Percentiles rank a stretch among this genome's conserved stretches.
Conservation (phyloP, 495 filamentous ascomycete genomes). For the Apodospora peruviana region DNA sequence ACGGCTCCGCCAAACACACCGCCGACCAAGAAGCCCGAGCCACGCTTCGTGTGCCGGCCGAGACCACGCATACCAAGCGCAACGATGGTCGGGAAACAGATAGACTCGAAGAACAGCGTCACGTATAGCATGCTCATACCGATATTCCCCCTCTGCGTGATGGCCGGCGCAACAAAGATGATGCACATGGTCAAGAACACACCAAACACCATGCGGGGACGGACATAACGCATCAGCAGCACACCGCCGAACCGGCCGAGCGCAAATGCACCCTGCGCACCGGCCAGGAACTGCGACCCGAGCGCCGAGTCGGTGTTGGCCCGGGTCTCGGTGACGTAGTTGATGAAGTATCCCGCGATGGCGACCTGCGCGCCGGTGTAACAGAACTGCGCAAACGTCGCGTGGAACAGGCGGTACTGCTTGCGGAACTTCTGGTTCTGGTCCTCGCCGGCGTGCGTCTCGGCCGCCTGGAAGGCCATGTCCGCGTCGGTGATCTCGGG, state of each 20-base stretch:
- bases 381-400: constrained; percentile 62
- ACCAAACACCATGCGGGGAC: constrained; percentile 48
- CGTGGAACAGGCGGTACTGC: constrained; percentile 64
- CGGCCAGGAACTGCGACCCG: constrained; percentile 52
- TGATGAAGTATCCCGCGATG: constrained; percentile 46
- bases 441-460: constrained; percentile 33
- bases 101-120: constrained; percentile 66
- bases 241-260: constrained; percentile 58
- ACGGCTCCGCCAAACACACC: constrained; percentile 60
- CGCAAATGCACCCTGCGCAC: constrained; percentile 62
- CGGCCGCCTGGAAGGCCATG: constrained; percentile 50
- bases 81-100: constrained; percentile 68
- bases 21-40: constrained; percentile 59
- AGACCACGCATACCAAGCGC: constrained; percentile 63
- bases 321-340: constrained; percentile 27
- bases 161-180: constrained; percentile 53
- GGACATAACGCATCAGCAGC: constrained; percentile 42
- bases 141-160: constrained; percentile 44
- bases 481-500: constrained; percentile 73
- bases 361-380: constrained; percentile 66
- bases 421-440: constrained; percentile 48
- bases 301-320: constrained; percentile 13
- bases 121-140: constrained; percentile 56
- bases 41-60: constrained; percentile 64
- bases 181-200: constrained; percentile 45